Percentiles rank a stretch among this genome's conserved stretches.
These are phyloP conservation scores for Cystobasidium sp. DNA, from an alignment of 1,284 basidiomycete genomes.

Conservation along the genomic window DNA sequence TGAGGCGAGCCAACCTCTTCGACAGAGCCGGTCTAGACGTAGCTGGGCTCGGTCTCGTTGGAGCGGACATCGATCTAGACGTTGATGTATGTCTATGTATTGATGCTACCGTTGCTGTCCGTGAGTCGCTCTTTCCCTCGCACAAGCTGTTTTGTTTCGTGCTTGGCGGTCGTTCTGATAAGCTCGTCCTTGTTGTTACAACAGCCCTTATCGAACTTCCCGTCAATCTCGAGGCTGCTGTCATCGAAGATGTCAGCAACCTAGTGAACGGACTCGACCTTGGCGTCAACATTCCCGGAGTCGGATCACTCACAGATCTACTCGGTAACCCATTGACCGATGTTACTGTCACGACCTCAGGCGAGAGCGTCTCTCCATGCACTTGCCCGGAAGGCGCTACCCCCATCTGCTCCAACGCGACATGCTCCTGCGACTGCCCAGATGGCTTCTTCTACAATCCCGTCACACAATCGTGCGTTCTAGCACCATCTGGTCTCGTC, in stretches of 20 bases:
- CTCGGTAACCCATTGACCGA: constrained; percentile 6
- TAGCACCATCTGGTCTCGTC: constrained; percentile 16
- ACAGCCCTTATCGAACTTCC: constrained; percentile 19
- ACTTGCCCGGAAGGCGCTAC: constrained; percentile 14
- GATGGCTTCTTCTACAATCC: constrained; percentile 23
- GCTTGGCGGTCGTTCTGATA: neutral
- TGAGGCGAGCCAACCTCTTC: neutral
- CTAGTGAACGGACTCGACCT: constrained; percentile 2
- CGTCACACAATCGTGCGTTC: constrained; percentile 23
- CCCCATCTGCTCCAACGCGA: constrained; percentile 27
- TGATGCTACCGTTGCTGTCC: constrained; percentile 14
- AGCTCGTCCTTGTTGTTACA: neutral
- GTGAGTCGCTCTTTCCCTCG: constrained; percentile 1
- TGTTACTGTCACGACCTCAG: constrained; percentile 3
- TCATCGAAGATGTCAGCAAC: constrained; percentile 13
- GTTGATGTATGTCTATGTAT: constrained; percentile 15
- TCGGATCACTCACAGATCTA: constrained; percentile 13
- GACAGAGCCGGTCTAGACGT: constrained; percentile 3
- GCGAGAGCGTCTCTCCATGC: constrained; percentile 12
- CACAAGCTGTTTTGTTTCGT: neutral
- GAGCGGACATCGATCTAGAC: constrained; percentile 8
- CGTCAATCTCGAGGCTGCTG: constrained; percentile 6
- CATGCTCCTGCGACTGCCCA: constrained; percentile 28
- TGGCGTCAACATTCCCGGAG: constrained; percentile 1
- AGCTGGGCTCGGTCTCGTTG: neutral